Conservation (phyloP, 306 rosid genomes). For the Vachellia pachyceras region DNA sequence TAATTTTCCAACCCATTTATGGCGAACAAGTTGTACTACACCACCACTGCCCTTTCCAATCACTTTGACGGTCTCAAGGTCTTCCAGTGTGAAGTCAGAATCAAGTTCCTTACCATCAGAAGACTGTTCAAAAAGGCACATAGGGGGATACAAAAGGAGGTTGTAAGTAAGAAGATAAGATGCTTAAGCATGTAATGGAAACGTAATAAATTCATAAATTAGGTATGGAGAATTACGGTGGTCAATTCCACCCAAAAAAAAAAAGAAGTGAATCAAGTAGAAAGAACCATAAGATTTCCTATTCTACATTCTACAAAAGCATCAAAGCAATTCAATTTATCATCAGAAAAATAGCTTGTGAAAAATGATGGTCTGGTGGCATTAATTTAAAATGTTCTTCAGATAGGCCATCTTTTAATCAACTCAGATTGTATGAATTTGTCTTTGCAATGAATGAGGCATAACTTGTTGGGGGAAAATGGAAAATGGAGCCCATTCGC, state of each 20-base stretch:
- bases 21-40: constrained; percentile 96
- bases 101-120: constrained; percentile 76
- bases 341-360: background rate
- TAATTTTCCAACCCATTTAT: constrained; percentile 87
- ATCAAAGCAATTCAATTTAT: background rate
- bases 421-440: background rate
- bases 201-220: background rate
- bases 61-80: constrained; percentile 86
- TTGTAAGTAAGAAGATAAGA: constrained; percentile 35
- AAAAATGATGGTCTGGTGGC: background rate
- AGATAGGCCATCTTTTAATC: background rate
- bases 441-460: background rate
- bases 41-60: constrained; percentile 99
- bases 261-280: constrained; percentile 12
- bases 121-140: constrained; percentile 61
- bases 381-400: constrained; percentile 10
- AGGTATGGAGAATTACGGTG: constrained; percentile 6
- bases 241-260: background rate
- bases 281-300: constrained; percentile 23
- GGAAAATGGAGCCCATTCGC: background rate
- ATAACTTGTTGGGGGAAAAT: background rate
- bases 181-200: background rate
- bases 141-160: background rate
- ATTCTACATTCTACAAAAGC: constrained; percentile 8
- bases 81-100: constrained; percentile 77